Base-by-base conservation (phyloP, 192 early-diverging fungal genomes). In the Coemansia biformis region DNA sequence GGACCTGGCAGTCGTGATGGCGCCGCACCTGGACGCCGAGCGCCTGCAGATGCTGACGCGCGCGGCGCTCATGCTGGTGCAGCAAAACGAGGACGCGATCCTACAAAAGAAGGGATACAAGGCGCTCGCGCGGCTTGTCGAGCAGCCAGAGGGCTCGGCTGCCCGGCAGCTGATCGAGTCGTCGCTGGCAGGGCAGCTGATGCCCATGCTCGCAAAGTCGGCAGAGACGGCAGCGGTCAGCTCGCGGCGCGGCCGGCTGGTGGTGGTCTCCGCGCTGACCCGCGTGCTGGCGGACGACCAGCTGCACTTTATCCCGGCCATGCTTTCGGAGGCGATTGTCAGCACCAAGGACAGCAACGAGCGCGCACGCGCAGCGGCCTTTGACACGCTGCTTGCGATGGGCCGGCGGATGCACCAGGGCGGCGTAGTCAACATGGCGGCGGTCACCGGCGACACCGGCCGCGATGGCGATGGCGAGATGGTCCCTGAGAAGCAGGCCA, bases 71-170 rank as follows among this genome's bases (percentile, higher is more conserved):
- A 31, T 59, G 47, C 49, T 65, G 37, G 56, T 54, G 31, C 60
- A 49, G 17, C 81, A 86, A 58, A 67, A 87, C 24, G 75, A 69
- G 31, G 88, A 92, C 46, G 62, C 85, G 0, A 80, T 78, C 11
- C 57, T 96, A 14, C 96, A 96, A 57, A 98, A 98, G 80, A 93
- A 91, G 74, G 89, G 86, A 0, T 98, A 98, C 79, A 93, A 93
- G 75, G 77, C 86, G 5, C 79, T 98, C 11, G 69, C 63, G 13
- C 76, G 60, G 11, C 62, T 79, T 18, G 57, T 50, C 15, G 68
- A 54, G 17, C 57, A 69, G 50, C 40, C 63, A 13, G 48, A 62
- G 18, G 55, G 59, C 23, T 46, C 59, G n/a, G 46, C 44, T 9
- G 57, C 54, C 7, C 50, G 65, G 9, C 58, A 60, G 45, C 48